phyloP scores from a whole-genome alignment of 495 filamentous ascomycete species.

The Aspergillus coremiiformis region DNA sequence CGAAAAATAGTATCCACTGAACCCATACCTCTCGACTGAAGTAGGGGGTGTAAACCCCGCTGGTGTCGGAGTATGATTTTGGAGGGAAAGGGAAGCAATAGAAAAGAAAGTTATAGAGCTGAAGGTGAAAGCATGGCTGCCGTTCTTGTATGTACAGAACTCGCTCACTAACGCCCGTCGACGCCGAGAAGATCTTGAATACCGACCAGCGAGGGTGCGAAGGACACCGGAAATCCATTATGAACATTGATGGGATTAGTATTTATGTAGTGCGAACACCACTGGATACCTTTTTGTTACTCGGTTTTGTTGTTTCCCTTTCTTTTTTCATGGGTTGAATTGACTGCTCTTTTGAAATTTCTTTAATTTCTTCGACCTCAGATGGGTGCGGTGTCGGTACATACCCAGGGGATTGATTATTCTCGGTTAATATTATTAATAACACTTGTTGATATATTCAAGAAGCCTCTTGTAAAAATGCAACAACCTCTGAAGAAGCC shows the following conservation, averaged over 20 bases:
- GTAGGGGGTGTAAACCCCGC: not conserved
- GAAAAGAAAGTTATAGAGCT: not conserved
- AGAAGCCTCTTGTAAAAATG: constrained; percentile 27
- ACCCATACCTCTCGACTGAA: constrained; percentile 1
- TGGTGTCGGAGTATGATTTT: not conserved
- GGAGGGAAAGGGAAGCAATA: no score
- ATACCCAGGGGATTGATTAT: not conserved
- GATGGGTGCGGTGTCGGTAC: not conserved
- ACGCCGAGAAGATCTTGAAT: not conserved
- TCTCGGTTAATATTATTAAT: not conserved
- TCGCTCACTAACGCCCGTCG: not conserved
- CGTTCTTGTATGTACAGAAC: not conserved
- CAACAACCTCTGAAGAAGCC: constrained; percentile 28
- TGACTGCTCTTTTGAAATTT: not conserved
- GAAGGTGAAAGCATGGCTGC: not conserved
- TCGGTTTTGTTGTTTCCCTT: not conserved
- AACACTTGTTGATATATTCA: not conserved
- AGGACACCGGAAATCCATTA: no score
- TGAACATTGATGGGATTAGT: not conserved
- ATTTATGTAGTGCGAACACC: not conserved
- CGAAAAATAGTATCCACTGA: constrained; percentile 8
- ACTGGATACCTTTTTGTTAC: constrained; percentile 3
- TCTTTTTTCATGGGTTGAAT: not conserved
- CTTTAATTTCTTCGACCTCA: not conserved
- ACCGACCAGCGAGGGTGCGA: not conserved